These are phyloP conservation scores for Pleoardoris graminearum DNA, from an alignment of 2,329 filamentous ascomycete species.

Conservation along the genomic window DNA sequence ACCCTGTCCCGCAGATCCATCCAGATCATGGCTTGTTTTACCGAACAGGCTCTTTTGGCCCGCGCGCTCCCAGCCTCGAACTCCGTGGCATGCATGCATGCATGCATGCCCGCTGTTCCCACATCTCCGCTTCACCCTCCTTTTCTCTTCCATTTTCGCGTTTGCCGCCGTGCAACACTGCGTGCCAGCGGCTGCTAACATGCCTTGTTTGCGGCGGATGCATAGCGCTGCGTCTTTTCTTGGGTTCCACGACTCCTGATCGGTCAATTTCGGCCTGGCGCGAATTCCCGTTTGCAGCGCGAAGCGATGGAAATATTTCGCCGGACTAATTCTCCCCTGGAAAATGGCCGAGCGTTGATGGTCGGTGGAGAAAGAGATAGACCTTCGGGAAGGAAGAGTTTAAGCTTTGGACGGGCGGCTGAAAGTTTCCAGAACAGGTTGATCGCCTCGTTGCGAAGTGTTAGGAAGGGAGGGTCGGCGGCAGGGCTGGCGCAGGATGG, in stretches of 20 bases:
- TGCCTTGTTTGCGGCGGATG: conserved; percentile 2
- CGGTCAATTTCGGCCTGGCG: conserved; percentile 13
- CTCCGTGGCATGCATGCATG: not conserved
- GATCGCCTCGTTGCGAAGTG: conserved; percentile 37
- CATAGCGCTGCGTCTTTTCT: not conserved
- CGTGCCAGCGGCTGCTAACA: conserved; percentile 5
- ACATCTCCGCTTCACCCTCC: not conserved
- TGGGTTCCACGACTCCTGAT: conserved; percentile 1
- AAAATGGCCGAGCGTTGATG: conserved; percentile 21
- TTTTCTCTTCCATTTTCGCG: conserved; percentile 1
- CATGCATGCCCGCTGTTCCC: not conserved
- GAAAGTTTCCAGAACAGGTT: conserved; percentile 38
- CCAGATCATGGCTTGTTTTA: conserved; percentile 7
- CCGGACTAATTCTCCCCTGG: conserved; percentile 22
- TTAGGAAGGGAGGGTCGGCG: conserved; percentile 27
- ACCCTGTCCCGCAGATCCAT: conserved; percentile 6
- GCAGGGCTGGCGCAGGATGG: conserved; percentile 22
- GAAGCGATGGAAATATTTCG: conserved; percentile 21
- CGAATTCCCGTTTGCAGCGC: not conserved
- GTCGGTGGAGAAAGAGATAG: conserved; percentile 15
- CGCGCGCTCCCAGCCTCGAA: conserved; percentile 1
- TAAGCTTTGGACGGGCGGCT: conserved; percentile 37
- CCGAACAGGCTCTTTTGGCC: conserved; percentile 4
- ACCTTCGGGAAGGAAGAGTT: conserved; percentile 31
- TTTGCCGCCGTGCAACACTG: conserved; percentile 9